These are phyloP conservation scores for Capronia americana DNA, from an alignment of 2,329 filamentous ascomycete species.

Conservation along the genomic window DNA sequence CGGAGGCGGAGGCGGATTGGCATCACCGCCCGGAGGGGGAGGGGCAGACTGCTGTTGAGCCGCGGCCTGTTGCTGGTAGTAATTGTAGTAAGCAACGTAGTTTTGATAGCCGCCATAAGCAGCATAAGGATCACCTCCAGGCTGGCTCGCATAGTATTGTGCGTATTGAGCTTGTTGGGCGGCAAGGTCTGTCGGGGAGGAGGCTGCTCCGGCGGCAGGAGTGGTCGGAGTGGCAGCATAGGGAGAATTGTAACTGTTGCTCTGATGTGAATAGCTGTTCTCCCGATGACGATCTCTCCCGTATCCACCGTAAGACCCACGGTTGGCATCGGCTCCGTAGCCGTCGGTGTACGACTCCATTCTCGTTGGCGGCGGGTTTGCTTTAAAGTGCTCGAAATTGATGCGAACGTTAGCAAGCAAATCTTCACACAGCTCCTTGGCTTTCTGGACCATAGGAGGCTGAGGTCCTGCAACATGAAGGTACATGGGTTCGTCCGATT, in stretches of 20 bases:
- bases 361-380: slow-evolving; percentile 71
- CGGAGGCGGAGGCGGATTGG: slow-evolving; percentile 50
- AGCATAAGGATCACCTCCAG: slow-evolving; percentile 69
- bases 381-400: slow-evolving; percentile 91
- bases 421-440: slow-evolving; percentile 87
- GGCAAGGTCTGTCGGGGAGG: slow-evolving; percentile 69
- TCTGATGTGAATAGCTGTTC: slow-evolving; percentile 50
- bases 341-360: slow-evolving; percentile 46
- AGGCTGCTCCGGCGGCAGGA: slow-evolving; percentile 44
- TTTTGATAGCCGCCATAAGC: slow-evolving; percentile 88
- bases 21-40: slow-evolving; percentile 60
- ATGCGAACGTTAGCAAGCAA: slow-evolving; percentile 84
- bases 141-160: slow-evolving; percentile 68
- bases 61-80: slow-evolving; percentile 70
- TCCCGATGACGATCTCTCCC: slow-evolving; percentile 55
- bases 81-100: slow-evolving; percentile 68
- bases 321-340: slow-evolving; percentile 57
- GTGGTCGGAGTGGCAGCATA: slow-evolving; percentile 40
- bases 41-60: slow-evolving; percentile 53
- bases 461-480: slow-evolving; percentile 96
- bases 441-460: slow-evolving; percentile 80
- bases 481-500: slow-evolving; percentile 97
- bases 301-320: slow-evolving; percentile 56
- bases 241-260: slow-evolving; percentile 48
- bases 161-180: slow-evolving; percentile 79